These are phyloP conservation scores for Pseudonitzschia pungens DNA, from an alignment of 108 stramenopile genomes.

Conservation along the genomic window DNA sequence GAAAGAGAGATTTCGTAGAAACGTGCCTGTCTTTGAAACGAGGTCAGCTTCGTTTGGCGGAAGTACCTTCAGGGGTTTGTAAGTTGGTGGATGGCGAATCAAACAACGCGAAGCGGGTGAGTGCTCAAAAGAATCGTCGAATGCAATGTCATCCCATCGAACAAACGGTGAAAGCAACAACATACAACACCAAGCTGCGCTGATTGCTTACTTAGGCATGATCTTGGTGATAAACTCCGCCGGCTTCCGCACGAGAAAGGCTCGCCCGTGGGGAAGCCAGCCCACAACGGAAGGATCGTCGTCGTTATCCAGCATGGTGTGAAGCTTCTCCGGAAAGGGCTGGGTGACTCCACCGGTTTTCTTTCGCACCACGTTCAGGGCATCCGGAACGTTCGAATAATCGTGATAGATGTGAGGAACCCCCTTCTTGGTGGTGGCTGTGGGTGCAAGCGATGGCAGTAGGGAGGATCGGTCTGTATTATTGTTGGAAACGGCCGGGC, in stretches of 20 bases:
- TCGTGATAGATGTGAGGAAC: slow-evolving; percentile 83
- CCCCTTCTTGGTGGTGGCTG: slow-evolving; percentile 16
- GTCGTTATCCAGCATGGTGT: slow-evolving; percentile 68
- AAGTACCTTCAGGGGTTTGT: slow-evolving; percentile 49
- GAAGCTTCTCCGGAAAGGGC: slow-evolving; percentile 82
- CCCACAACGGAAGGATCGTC: slow-evolving; percentile 48
- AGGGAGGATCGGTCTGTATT: not conserved
- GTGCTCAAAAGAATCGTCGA: not conserved
- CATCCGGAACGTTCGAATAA: slow-evolving; percentile 61
- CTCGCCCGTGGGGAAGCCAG: slow-evolving; percentile 84
- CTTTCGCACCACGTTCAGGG: slow-evolving; percentile 60
- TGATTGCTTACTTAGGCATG: slow-evolving; percentile 62
- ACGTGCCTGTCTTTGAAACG: slow-evolving; percentile 67
- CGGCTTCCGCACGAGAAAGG: slow-evolving; percentile 83
- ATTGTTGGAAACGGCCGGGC: not conserved
- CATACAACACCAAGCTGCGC: not conserved
- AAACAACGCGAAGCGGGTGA: not conserved
- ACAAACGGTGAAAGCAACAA: not conserved
- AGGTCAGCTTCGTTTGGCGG: slow-evolving; percentile 82
- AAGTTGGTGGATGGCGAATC: not conserved
- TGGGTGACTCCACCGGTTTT: slow-evolving; percentile 86
- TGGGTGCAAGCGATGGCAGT: no score
- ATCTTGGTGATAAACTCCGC: slow-evolving; percentile 81
- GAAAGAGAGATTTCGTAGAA: not conserved
- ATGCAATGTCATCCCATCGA: not conserved